phyloP scores from a whole-genome alignment of 768 basidiomycete genomes.

The Naematelia aurantialba region DNA sequence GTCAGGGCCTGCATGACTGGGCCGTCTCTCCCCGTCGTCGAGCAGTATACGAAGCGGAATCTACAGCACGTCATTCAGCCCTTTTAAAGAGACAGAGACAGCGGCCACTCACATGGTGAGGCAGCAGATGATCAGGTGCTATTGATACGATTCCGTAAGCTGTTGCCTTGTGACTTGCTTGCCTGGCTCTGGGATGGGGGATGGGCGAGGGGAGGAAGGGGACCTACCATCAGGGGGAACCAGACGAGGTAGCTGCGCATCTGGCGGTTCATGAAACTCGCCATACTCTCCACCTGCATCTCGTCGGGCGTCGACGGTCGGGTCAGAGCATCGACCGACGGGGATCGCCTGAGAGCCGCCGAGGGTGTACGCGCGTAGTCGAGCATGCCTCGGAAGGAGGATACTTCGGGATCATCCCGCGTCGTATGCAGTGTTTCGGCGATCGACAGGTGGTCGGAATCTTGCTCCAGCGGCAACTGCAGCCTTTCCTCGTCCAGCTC shows the following conservation, averaged over 20 bases:
- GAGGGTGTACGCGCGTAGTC: background rate
- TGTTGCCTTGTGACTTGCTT: too few relatives aligned
- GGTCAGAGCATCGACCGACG: background rate
- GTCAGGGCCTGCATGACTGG: slow-evolving; percentile 14
- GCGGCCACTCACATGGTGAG: slow-evolving; percentile 17
- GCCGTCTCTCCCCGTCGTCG: background rate
- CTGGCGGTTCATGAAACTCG: slow-evolving; percentile 19
- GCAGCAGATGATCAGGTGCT: slow-evolving; percentile 23
- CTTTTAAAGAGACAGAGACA: background rate
- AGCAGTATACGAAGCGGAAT: slow-evolving; percentile 12
- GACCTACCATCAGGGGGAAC: slow-evolving; percentile 24
- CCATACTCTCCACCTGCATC: slow-evolving; percentile 19
- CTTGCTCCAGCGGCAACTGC: background rate
- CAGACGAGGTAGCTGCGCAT: slow-evolving; percentile 18
- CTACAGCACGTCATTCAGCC: slow-evolving; percentile 4
- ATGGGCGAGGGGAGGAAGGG: too few relatives aligned
- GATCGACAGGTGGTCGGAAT: background rate
- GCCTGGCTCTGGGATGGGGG: too few relatives aligned
- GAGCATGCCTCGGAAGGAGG: background rate
- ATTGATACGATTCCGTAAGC: too few relatives aligned
- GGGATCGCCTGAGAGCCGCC: background rate
- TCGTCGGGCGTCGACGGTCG: background rate
- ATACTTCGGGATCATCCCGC: background rate
- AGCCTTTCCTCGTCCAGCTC: slow-evolving; percentile 12
- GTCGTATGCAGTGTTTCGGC: background rate